Conservation (phyloP, 352 stramenopile species). For the Phytophthora crassamura region DNA sequence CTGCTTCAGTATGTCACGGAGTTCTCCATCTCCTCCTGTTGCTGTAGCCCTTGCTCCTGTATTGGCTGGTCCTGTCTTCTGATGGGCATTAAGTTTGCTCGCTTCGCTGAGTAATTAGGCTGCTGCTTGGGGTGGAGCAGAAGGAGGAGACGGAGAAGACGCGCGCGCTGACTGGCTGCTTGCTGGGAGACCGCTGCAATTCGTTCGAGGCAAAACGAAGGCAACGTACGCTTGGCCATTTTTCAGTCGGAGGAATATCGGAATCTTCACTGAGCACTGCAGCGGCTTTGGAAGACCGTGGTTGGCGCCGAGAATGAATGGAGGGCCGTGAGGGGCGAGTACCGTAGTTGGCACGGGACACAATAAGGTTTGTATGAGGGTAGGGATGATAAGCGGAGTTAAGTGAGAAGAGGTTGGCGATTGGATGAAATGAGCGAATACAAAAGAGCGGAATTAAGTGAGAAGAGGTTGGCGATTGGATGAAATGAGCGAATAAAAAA, state of each 20-base stretch:
- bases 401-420: not conserved
- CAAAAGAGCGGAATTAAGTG: constrained; percentile 5
- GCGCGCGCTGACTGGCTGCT: not conserved
- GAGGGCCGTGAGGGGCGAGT: constrained; percentile 36
- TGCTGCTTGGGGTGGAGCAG: not conserved
- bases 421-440: constrained; percentile 19
- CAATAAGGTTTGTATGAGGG: constrained; percentile 22
- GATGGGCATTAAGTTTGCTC: not conserved
- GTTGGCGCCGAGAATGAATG: constrained; percentile 48
- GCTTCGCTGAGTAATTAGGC: not conserved
- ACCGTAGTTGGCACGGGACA: constrained; percentile 40
- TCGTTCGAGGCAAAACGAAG: constrained; percentile 1
- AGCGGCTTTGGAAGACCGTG: constrained; percentile 12
- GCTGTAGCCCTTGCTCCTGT: not conserved
- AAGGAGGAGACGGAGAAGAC: constrained; percentile 6
- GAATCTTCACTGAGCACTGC: constrained; percentile 51
- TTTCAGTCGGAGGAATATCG: constrained; percentile 84
- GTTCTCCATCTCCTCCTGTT: not conserved
- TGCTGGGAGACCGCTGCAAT: not conserved
- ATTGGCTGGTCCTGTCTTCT: constrained; percentile 2
- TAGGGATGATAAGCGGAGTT: constrained; percentile 2
- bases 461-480: constrained; percentile 4
- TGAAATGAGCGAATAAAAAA: constrained; percentile 5
- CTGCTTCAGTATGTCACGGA: too few relatives aligned
- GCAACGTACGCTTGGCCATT: constrained; percentile 87